These are phyloP conservation scores for Anastatica hierochuntica DNA, from an alignment of 345 rosid genomes.

Conservation along the genomic window DNA sequence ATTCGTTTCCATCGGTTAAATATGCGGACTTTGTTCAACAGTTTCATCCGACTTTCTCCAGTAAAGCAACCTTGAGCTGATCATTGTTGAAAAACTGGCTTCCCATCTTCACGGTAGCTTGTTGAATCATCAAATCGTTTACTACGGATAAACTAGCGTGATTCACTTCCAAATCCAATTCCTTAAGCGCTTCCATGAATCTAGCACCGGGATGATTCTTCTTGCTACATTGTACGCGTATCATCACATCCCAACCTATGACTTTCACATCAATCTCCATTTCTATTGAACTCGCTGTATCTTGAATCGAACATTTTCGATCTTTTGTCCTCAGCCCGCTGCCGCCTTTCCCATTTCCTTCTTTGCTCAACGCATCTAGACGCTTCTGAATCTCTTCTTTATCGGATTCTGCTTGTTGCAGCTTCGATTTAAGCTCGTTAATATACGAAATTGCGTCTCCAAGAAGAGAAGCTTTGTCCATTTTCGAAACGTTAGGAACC, in stretches of 20 bases:
- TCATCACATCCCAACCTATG: slow-evolving; percentile 90
- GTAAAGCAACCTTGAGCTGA: slow-evolving; percentile 68
- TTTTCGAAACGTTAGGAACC: slow-evolving; percentile 95
- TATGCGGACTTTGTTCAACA: neutral
- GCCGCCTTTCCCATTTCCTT: too few species aligned
- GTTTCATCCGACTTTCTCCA: slow-evolving; percentile 51
- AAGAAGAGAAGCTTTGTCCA: slow-evolving; percentile 95
- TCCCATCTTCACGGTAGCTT: slow-evolving; percentile 96
- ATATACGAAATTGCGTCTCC: slow-evolving; percentile 94
- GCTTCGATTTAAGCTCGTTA: slow-evolving; percentile 69
- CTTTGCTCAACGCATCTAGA: slow-evolving; percentile 46
- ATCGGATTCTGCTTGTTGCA: slow-evolving; percentile 48
- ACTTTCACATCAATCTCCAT: slow-evolving; percentile 94
- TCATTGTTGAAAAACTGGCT: slow-evolving; percentile 77
- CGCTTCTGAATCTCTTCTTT: slow-evolving; percentile 66
- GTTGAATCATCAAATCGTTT: slow-evolving; percentile 97
- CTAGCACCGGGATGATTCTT: slow-evolving; percentile 94
- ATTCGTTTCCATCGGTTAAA: too few species aligned
- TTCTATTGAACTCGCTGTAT: slow-evolving; percentile 32
- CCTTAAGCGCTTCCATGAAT: slow-evolving; percentile 80
- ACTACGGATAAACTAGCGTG: slow-evolving; percentile 94
- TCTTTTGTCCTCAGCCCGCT: slow-evolving; percentile 6
- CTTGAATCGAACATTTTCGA: slow-evolving; percentile 11
- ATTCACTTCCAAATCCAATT: slow-evolving; percentile 81
- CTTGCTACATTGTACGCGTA: slow-evolving; percentile 71